phyloP scores from a whole-genome alignment of 2,329 filamentous ascomycete species.

The Xylaria hypoxylon region DNA sequence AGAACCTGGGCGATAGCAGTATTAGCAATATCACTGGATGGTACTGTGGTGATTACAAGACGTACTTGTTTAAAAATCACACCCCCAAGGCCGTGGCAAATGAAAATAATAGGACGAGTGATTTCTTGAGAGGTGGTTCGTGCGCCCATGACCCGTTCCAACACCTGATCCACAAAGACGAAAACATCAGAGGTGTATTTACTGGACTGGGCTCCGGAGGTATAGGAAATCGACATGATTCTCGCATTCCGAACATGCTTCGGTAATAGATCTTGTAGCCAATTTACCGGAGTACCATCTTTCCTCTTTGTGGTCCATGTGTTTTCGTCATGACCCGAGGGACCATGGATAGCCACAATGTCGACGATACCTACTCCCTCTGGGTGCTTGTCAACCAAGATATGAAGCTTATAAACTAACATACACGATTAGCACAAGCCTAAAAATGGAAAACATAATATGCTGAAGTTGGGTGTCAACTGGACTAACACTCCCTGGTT shows the following conservation, averaged over 20 bases:
- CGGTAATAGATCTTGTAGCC: background rate
- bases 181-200: background rate
- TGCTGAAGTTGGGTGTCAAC: too few relatives aligned
- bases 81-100: constrained; percentile 8
- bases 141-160: background rate
- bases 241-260: background rate
- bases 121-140: background rate
- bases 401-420: too few relatives aligned
- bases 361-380: background rate
- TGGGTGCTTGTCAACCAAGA: too few relatives aligned
- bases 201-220: background rate
- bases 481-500: too few relatives aligned
- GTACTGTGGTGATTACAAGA: too few relatives aligned
- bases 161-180: background rate
- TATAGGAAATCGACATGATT: background rate
- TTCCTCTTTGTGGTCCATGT: background rate
- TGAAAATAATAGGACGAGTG: background rate
- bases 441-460: too few relatives aligned
- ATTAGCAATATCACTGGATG: too few relatives aligned
- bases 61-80: constrained; percentile 1
- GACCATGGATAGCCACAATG: background rate
- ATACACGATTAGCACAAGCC: too few relatives aligned
- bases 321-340: background rate
- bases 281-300: background rate
- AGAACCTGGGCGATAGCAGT: too few relatives aligned